Evolutionary conservation across 179 eudicot genomes (phyloP).

Genomic region (Patellifolia procumbens): DNA sequence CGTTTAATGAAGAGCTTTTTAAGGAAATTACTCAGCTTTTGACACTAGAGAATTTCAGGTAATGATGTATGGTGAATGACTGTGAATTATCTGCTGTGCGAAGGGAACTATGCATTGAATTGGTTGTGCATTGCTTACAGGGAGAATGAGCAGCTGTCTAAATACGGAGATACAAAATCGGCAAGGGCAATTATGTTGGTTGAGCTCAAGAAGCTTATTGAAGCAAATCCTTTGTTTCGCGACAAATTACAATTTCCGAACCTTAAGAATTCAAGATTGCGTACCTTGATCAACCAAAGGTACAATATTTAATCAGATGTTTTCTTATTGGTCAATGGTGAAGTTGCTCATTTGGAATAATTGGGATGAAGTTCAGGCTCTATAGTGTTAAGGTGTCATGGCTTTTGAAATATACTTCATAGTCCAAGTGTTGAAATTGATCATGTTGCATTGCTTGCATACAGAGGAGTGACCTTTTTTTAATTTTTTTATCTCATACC

Average conservation of each 20-base stretch:
- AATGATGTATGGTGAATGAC: slow-evolving; percentile 15
- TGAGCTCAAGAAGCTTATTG: slow-evolving; percentile 94
- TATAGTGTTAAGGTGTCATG: background rate
- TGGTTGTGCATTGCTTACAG: slow-evolving; percentile 36
- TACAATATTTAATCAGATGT: slow-evolving; percentile 11
- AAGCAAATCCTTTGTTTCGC: slow-evolving; percentile 95
- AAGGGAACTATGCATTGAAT: slow-evolving; percentile 5
- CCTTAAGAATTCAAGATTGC: slow-evolving; percentile 80
- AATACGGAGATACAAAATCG: slow-evolving; percentile 94
- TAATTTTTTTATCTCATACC: background rate
- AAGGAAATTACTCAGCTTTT: slow-evolving; percentile 89
- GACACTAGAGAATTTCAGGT: slow-evolving; percentile 87
- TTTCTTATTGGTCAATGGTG: background rate
- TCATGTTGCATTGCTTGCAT: background rate
- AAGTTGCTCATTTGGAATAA: background rate
- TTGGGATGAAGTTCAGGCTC: background rate
- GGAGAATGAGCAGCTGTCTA: slow-evolving; percentile 93
- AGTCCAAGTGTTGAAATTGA: background rate
- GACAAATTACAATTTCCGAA: slow-evolving; percentile 89
- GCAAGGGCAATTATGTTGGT: slow-evolving; percentile 94
- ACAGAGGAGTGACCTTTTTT: background rate
- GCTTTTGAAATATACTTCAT: background rate
- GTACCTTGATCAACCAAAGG: slow-evolving; percentile 95
- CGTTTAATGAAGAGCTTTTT: slow-evolving; percentile 84
- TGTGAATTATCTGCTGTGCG: background rate